A percentile compares a stretch with the other conserved stretches of the same genome.
phyloP scores from a whole-genome alignment of 2,329 filamentous ascomycete genomes.

The Aspergillus neoniger region DNA sequence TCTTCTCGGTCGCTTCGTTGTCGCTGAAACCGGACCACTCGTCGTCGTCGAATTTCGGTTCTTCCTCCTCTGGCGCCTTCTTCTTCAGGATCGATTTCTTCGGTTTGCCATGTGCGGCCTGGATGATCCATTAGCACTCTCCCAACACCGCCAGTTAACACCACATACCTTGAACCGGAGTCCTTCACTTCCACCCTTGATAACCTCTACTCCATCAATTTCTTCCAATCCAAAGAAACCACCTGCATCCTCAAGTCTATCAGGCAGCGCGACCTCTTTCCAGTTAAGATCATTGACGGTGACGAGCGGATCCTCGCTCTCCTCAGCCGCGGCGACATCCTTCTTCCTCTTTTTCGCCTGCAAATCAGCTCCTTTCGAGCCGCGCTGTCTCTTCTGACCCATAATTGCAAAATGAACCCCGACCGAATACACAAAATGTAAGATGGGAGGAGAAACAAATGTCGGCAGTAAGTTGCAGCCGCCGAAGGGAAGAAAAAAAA shows the following conservation, averaged over 20 bases:
- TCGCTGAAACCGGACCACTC: constrained; percentile 70
- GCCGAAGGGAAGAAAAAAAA: constrained; percentile 33
- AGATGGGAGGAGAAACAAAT: neutral
- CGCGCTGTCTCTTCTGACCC: constrained; percentile 41
- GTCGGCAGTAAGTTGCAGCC: neutral
- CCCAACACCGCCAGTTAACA: neutral
- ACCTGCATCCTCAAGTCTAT: constrained; percentile 83
- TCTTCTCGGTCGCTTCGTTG: constrained; percentile 36
- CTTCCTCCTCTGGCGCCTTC: constrained; percentile 18
- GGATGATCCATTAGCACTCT: constrained; percentile 11
- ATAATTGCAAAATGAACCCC: constrained; percentile 21
- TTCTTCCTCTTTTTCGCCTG: constrained; percentile 42
- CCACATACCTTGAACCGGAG: constrained; percentile 45
- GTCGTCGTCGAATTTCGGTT: constrained; percentile 51
- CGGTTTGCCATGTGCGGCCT: constrained; percentile 39
- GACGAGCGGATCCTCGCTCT: constrained; percentile 31
- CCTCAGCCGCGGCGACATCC: constrained; percentile 20
- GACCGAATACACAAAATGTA: neutral
- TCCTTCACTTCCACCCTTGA: constrained; percentile 61
- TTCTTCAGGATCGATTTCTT: constrained; percentile 37
- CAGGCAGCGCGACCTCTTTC: constrained; percentile 68
- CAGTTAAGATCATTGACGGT: constrained; percentile 59
- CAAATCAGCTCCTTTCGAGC: constrained; percentile 29
- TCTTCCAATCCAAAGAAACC: constrained; percentile 93
- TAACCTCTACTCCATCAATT: constrained; percentile 85